Percentiles rank a stretch among this genome's conserved stretches.
Evolutionary conservation across 2,329 filamentous ascomycete genomes (phyloP).

Genomic region (Trichoderma atroviride): DNA sequence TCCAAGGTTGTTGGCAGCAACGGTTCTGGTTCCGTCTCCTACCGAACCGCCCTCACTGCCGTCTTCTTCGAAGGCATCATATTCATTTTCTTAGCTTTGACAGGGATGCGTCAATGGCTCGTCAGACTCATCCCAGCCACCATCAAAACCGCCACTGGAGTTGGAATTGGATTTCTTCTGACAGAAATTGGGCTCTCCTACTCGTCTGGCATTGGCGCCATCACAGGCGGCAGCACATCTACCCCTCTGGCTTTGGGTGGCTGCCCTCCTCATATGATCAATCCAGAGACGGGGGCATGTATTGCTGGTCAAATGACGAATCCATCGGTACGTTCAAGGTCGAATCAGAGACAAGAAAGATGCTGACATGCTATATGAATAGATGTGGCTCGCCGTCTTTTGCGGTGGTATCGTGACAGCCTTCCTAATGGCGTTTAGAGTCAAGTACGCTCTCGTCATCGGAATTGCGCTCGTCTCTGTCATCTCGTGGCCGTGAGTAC

Average conservation of each 20-base stretch:
- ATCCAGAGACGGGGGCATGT: slow-evolving; percentile 53
- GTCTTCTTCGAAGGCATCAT: slow-evolving; percentile 68
- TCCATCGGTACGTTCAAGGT: slow-evolving; percentile 59
- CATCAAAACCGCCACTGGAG: slow-evolving; percentile 66
- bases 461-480: slow-evolving; percentile 73
- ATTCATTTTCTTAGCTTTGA: slow-evolving; percentile 65
- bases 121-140: slow-evolving; percentile 66
- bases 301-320: slow-evolving; percentile 71
- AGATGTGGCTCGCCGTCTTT: slow-evolving; percentile 86
- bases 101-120: slow-evolving; percentile 74
- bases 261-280: slow-evolving; percentile 61
- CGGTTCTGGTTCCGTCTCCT: slow-evolving; percentile 59
- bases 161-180: slow-evolving; percentile 66
- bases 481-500: slow-evolving; percentile 70
- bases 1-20: slow-evolving; percentile 59
- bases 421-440: slow-evolving; percentile 76
- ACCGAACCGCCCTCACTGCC: slow-evolving; percentile 62
- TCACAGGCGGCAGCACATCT: slow-evolving; percentile 65
- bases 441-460: slow-evolving; percentile 75
- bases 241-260: slow-evolving; percentile 79
- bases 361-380: slow-evolving; percentile 23
- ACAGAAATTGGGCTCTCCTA: slow-evolving; percentile 72
- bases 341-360: too few species aligned
- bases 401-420: slow-evolving; percentile 78
- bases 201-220: slow-evolving; percentile 77